Conservation (phyloP, 305 asterid genomes). For the Solanum aculeatissimum region DNA sequence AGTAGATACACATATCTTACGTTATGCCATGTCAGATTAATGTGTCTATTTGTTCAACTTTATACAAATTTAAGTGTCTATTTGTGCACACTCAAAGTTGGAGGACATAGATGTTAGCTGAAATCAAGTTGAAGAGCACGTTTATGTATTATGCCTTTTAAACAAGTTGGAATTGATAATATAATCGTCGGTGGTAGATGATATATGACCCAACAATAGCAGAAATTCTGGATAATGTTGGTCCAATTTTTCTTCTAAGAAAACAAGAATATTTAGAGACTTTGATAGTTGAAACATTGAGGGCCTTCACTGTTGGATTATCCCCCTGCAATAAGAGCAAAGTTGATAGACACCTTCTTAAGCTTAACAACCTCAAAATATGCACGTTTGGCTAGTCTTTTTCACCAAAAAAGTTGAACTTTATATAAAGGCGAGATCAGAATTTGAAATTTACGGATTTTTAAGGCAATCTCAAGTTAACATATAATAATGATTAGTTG, state of each 20-base stretch:
- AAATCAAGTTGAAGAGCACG: too few species aligned
- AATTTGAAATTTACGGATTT: background rate
- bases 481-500: background rate
- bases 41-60: too few species aligned
- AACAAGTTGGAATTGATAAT: background rate
- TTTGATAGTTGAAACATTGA: background rate
- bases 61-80: too few species aligned
- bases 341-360: background rate
- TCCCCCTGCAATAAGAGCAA: constrained; percentile 4
- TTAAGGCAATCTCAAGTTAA: too few species aligned
- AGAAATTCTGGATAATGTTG: constrained; percentile 13
- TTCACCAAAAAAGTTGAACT: background rate
- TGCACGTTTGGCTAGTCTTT: background rate
- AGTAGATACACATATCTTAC: too few species aligned
- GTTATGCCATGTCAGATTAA: too few species aligned
- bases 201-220: constrained; percentile 12
- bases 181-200: background rate
- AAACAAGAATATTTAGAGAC: background rate
- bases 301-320: constrained; percentile 14
- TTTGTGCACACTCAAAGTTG: too few species aligned
- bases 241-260: background rate
- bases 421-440: background rate
- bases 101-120: too few species aligned
- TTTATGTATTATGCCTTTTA: too few species aligned
- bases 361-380: background rate